Percentiles rank a stretch among this genome's conserved stretches.
phyloP scores from a whole-genome alignment of 2,329 filamentous ascomycete genomes.

The Penicillium sp. region DNA sequence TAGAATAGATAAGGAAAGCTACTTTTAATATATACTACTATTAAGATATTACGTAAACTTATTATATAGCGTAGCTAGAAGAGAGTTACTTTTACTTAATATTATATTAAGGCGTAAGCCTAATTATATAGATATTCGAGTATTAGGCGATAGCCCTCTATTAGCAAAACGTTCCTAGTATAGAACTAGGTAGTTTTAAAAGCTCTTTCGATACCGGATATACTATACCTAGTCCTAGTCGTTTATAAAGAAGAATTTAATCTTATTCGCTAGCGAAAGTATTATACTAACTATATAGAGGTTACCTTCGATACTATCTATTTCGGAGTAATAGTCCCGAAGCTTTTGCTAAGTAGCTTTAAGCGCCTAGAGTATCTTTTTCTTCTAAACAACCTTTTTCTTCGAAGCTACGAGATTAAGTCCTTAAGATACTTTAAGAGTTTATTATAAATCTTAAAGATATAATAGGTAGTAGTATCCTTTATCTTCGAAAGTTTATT shows the following conservation, averaged over 20 bases:
- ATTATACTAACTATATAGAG: slow-evolving; percentile 17
- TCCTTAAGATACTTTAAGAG: slow-evolving; percentile 15
- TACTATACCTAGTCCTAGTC: slow-evolving; percentile 4
- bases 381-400: slow-evolving; percentile 13
- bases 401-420: slow-evolving; percentile 3
- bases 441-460: slow-evolving; percentile 19
- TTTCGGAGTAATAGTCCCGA: slow-evolving; percentile 10
- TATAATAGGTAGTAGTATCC: slow-evolving; percentile 12
- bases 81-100: no score
- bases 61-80: neutral
- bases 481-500: slow-evolving; percentile 9
- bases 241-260: slow-evolving; percentile 13
- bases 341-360: slow-evolving; percentile 7
- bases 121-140: neutral
- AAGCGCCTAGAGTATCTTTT: slow-evolving; percentile 9
- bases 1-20: neutral
- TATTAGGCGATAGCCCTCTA: neutral
- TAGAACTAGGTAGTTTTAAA: neutral
- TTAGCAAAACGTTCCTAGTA: neutral
- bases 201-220: neutral
- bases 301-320: slow-evolving; percentile 8
- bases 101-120: neutral
- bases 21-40: neutral
- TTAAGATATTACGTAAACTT: neutral
- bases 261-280: slow-evolving; percentile 9